Evolutionary conservation across 805 yeast species (phyloP), one percentile per base, ranked within the genome.

Genomic region (Ogataea nonfermentans): DNA sequence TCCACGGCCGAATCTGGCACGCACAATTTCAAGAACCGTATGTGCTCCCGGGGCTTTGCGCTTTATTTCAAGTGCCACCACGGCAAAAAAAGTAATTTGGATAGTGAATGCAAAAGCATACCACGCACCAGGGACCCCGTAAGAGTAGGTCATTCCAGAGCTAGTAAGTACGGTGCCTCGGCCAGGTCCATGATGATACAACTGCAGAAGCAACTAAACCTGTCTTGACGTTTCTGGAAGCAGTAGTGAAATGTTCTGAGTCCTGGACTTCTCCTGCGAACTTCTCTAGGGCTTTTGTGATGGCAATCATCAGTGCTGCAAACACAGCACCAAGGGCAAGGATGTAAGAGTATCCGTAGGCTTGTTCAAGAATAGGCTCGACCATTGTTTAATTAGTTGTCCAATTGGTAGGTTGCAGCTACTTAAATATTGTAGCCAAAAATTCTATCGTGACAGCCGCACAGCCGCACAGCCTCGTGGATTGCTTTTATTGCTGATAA

Each of bases 201-300:
- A 69, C 66, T 9, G 71, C 69, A 16, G 68, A 65, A 19, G 68
- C 65, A 29, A 70, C 63, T 16, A 71, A 47, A 24, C 74, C 74
- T 12, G 70, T 57, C 24, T 68, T 65, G 28, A 70, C 67, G 33
- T 61, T 59, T 56, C 76, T 62, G 4, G 68, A 63, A 7, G 76
- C 74, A 4, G 74, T 68, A 3, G 70, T 60, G 46, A 70, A 70
- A 53, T 64, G 68, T 38, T 71, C 76, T 4, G 72, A 63, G 36
- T 66, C 62, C 46, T 66, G 70, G 16, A 57, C 57, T 41, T 70
- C 67, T 24, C 69, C 68, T 13, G 57, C 52, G 49, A 56, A 68
- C 29, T 49, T 59, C 10, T 61, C 61, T 24, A 68, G 63, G 4
- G 65, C 42, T 40, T 55, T 55, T 2, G 76, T 65, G 42, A 70